phyloP scores from a whole-genome alignment of 2,329 filamentous ascomycete genomes.

The Dactylellina parvicollis region DNA sequence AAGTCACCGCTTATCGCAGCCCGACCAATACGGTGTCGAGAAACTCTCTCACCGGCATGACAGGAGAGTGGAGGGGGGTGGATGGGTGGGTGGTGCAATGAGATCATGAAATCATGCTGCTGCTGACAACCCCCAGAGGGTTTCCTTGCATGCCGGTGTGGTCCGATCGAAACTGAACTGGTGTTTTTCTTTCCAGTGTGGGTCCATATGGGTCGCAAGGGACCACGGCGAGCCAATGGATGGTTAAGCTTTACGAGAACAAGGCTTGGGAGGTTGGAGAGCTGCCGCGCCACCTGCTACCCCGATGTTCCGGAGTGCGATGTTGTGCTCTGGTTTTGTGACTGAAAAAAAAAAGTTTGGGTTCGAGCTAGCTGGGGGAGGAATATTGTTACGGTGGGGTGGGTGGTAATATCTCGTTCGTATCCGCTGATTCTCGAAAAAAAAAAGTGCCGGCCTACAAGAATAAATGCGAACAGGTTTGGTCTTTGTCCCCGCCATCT shows the following conservation, averaged over 20 bases:
- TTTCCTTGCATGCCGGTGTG: neutral
- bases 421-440: neutral
- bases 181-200: no score
- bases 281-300: neutral
- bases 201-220: neutral
- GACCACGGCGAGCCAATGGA: constrained; percentile 1
- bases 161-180: no score
- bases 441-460: neutral
- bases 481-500: no score
- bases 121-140: neutral
- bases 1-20: neutral
- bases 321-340: constrained; percentile 25
- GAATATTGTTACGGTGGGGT: neutral
- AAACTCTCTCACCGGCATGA: constrained; percentile 34
- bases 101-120: neutral
- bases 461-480: no score
- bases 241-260: constrained; percentile 19
- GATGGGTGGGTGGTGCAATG: no score
- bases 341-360: neutral
- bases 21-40: constrained; percentile 3
- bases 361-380: neutral
- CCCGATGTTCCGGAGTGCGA: constrained; percentile 39
- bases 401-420: no score
- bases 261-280: no score
- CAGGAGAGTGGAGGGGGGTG: neutral